phyloP scores from a whole-genome alignment of 73 alveolate species.

The Tetrahymena thermophila region DNA sequence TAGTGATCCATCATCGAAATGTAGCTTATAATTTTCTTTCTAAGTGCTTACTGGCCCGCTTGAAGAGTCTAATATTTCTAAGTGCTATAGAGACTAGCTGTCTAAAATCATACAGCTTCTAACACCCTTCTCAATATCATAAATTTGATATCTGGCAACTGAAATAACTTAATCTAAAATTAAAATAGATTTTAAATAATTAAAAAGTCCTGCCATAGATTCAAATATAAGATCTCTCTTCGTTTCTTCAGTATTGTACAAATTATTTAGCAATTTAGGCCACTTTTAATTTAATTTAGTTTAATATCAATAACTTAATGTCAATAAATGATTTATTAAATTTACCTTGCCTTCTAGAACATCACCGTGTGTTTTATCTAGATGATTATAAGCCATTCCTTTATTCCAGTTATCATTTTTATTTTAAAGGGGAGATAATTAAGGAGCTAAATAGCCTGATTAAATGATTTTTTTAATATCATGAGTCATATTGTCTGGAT shows the following conservation, averaged over 20 bases:
- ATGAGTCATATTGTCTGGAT: conserved; percentile 1
- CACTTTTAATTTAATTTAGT: neutral
- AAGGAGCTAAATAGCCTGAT: neutral
- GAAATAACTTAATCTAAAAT: conserved; percentile 20
- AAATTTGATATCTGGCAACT: conserved; percentile 28
- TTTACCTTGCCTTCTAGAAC: conserved; percentile 10
- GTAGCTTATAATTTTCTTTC: neutral
- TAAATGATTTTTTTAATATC: neutral
- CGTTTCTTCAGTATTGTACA: neutral
- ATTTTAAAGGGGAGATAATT: neutral
- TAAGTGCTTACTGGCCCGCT: neutral
- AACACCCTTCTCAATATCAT: conserved; percentile 17
- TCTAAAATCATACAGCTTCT: conserved; percentile 22
- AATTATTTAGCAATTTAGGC: neutral
- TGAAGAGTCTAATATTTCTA: conserved; percentile 3
- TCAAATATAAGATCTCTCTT: neutral
- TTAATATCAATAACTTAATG: neutral
- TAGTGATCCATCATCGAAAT: conserved; percentile 48
- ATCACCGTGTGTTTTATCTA: conserved; percentile 1
- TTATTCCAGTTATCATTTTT: conserved; percentile 30
- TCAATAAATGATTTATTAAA: neutral
- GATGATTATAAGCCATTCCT: conserved; percentile 3
- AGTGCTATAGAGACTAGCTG: conserved; percentile 26
- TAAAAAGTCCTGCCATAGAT: conserved; percentile 26
- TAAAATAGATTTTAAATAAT: conserved; percentile 12